Base-by-base conservation (phyloP, 179 eudicot genomes). In the Vitellaria paradoxa region DNA sequence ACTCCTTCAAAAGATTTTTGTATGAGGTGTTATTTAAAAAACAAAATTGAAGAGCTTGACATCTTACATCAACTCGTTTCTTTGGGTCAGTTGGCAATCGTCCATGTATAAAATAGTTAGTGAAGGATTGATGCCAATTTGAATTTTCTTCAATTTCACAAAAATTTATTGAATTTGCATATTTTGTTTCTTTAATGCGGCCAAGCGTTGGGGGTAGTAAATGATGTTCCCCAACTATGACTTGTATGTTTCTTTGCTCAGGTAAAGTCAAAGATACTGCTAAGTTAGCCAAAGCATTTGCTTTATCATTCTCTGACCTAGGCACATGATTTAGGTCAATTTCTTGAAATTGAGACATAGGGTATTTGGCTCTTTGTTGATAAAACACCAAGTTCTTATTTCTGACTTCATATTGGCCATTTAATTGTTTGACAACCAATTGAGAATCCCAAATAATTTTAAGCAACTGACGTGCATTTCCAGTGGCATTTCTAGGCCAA, bases 371-470 rank as follows among this genome's bases (percentile, higher is more conserved):
- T 14, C 49, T 66, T 40, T 66, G 70, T n/a, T 78, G 63, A 9
- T 60, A 71, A 60, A 40, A 56, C 3, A 62, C 1, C 50, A 78
- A 11, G 6, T 70, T 70, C 30, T 18, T 40, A 49, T 61, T 70
- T 61, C 11, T 42, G 0, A 78, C 76, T 49, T 78, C 76, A 24
- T 71, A 78, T 3, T 63, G 65, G 0, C 70, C 65, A 40, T 71
- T 63, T 46, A 78, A 20, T 46, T 68, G 55, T 11, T 20, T 42
- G 23, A 46, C 5, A n/a, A 46, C 55, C 55, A 68, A 69, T 64
- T 78, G 76, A 52, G 81, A 78, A 42, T 78, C 76, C 81, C 71
- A 37, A 71, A 63, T 2, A 63, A 64, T 71, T 71, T 18, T 30
- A 70, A 52, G 5, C 23, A 46, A 18, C 52, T 70, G 52, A 52